Base-by-base conservation (phyloP, 2,329 filamentous ascomycete genomes). In the Arachnomyces sp. region DNA sequence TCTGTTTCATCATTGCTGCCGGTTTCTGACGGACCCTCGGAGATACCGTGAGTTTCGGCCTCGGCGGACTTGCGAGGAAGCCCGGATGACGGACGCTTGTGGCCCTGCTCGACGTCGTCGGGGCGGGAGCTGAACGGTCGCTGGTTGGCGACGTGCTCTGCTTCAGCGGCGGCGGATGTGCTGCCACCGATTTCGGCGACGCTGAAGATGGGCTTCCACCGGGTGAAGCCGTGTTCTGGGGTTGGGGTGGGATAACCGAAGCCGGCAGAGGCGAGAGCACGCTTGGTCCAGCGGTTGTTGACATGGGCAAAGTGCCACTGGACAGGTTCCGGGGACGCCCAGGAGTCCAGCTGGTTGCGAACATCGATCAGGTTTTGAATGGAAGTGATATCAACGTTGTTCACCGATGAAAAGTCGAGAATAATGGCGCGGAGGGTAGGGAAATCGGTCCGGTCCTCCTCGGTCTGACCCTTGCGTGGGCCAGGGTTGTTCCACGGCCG, bases 281-380 rank as follows among this genome's bases (percentile, higher is more conserved):
- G 84, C 69, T 95, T 95, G 16, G 88, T 90, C 90, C 90, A 95
- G 42, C 86, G 78, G 69, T 92, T 95, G 67, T 82, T 88, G 67
- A 96, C 84, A 63, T 81, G 84, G n/a, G 89, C 86, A 48, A 96
- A 82, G 63, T 96, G 92, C 89, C 90, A 96, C 60, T 95, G 87
- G 3, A 96, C 89, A 2, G 74, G 72, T 14, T 88, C 80, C 0
- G 90, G 90, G 0, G 82, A 63, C 1, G 87, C 77, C 57, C 95
- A 94, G 14, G 80, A 74, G 60, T 95, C 90, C 17, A 96, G 79
- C 59, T 95, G 89, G 61, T 95, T 94, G 54, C 90, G 86, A 1
- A 95, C 84, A 54, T 96, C 92, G 54, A 96, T 93, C 30, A 96
- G 72, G 52, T 87, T 82, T 64, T 96, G 92, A 2, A 95, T 77